Conservation (phyloP, 106 monocot species). For the Acanthochlamys bracteata region DNA sequence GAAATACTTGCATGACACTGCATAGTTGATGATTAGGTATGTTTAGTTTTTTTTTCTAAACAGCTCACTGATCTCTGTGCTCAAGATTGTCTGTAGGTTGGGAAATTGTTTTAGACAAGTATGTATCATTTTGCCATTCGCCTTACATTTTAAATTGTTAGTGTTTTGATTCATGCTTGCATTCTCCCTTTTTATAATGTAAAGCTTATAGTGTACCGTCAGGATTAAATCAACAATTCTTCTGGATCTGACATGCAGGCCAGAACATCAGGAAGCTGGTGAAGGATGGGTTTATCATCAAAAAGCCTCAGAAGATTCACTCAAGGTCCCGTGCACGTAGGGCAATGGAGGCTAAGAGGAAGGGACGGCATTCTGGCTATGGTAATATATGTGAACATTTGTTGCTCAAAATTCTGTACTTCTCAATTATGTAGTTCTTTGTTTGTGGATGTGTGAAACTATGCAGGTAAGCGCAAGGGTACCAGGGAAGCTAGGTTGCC, state of each 20-base stretch:
- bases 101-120: too few relatives aligned
- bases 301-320: constrained; percentile 16
- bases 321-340: constrained; percentile 10
- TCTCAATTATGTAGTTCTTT: neutral
- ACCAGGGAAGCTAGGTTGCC: constrained; percentile 25
- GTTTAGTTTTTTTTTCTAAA: too few relatives aligned
- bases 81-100: too few relatives aligned
- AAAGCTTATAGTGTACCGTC: too few relatives aligned
- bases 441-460: neutral
- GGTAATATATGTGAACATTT: neutral
- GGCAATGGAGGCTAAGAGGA: constrained; percentile 14
- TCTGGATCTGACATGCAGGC: neutral
- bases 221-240: too few relatives aligned
- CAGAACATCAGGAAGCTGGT: constrained; percentile 19
- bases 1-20: too few relatives aligned
- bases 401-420: neutral
- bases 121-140: too few relatives aligned
- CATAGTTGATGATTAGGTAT: too few relatives aligned
- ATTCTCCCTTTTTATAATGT: too few relatives aligned
- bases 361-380: constrained; percentile 14
- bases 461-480: constrained; percentile 18
- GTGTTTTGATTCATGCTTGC: too few relatives aligned
- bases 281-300: constrained; percentile 18
- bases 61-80: too few relatives aligned
- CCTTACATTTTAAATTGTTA: too few relatives aligned